Conservation (phyloP, 768 basidiomycete genomes). For the Hydnomerulius pinastri region DNA sequence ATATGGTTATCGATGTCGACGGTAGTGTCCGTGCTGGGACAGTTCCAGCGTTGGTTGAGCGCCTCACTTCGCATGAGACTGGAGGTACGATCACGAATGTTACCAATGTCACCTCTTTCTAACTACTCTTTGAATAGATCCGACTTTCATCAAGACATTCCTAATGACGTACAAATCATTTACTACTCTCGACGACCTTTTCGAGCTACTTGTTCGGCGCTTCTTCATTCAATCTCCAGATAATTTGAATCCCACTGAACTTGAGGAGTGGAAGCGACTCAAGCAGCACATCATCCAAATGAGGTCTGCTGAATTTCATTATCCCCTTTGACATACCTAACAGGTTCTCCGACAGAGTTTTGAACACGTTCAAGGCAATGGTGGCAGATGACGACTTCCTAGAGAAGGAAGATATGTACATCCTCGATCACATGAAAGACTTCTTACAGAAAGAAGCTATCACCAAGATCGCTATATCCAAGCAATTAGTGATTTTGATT, state of each 20-base stretch:
- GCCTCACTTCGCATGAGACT: slow-evolving; percentile 88
- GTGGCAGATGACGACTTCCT: slow-evolving; percentile 80
- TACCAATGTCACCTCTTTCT: not conserved
- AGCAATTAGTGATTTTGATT: slow-evolving; percentile 71
- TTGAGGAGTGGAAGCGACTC: slow-evolving; percentile 76
- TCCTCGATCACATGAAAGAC: slow-evolving; percentile 79
- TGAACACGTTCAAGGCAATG: slow-evolving; percentile 91
- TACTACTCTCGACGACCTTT: slow-evolving; percentile 78
- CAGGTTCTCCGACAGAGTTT: slow-evolving; percentile 47
- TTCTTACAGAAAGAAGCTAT: slow-evolving; percentile 73
- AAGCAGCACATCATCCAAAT: slow-evolving; percentile 88
- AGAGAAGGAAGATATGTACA: slow-evolving; percentile 82
- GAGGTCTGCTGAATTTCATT: slow-evolving; percentile 54
- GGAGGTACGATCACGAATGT: slow-evolving; percentile 57
- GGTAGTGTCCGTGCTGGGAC: slow-evolving; percentile 86
- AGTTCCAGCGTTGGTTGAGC: slow-evolving; percentile 80
- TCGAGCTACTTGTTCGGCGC: slow-evolving; percentile 77
- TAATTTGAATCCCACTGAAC: slow-evolving; percentile 59
- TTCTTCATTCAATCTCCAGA: slow-evolving; percentile 79
- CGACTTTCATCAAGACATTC: slow-evolving; percentile 84
- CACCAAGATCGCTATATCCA: slow-evolving; percentile 65
- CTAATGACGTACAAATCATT: slow-evolving; percentile 97
- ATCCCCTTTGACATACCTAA: slow-evolving; percentile 2
- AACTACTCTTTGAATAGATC: slow-evolving; percentile 46
- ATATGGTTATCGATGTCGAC: slow-evolving; percentile 86